Percentiles rank a stretch among this genome's conserved stretches.
These are phyloP conservation scores for Corchorus capsularis DNA, from an alignment of 345 rosid genomes.

Conservation along the genomic window DNA sequence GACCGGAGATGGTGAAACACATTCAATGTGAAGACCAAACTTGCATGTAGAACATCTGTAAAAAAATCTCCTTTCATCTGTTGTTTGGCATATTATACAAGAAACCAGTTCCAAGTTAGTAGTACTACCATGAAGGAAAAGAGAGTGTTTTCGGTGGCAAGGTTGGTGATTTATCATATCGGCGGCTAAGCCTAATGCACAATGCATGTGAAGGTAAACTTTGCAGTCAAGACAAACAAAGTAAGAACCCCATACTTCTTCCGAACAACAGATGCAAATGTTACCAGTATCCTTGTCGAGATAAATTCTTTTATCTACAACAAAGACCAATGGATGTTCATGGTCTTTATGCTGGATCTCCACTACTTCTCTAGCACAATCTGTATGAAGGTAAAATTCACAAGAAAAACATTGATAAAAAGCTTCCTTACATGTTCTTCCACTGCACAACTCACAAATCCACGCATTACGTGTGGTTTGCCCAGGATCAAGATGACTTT, in stretches of 20 bases:
- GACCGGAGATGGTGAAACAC: background rate
- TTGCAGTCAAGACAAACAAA: background rate
- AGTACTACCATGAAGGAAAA: background rate
- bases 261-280: background rate
- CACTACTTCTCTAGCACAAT: too few species aligned
- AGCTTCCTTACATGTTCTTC: too few species aligned
- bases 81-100: background rate
- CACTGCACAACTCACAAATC: too few species aligned
- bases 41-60: background rate
- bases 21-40: background rate
- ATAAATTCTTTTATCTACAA: background rate
- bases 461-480: too few species aligned
- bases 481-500: too few species aligned
- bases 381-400: too few species aligned
- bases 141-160: background rate
- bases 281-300: too few species aligned
- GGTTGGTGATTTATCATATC: background rate
- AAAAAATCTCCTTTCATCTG: background rate
- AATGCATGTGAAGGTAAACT: background rate
- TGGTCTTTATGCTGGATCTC: too few species aligned
- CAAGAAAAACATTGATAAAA: too few species aligned
- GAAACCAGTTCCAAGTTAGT: background rate
- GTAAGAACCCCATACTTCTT: too few species aligned
- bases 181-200: too few species aligned
- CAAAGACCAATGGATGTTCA: background rate